phyloP scores from a whole-genome alignment of 768 basidiomycete genomes.

The Kwoniella europaea region DNA sequence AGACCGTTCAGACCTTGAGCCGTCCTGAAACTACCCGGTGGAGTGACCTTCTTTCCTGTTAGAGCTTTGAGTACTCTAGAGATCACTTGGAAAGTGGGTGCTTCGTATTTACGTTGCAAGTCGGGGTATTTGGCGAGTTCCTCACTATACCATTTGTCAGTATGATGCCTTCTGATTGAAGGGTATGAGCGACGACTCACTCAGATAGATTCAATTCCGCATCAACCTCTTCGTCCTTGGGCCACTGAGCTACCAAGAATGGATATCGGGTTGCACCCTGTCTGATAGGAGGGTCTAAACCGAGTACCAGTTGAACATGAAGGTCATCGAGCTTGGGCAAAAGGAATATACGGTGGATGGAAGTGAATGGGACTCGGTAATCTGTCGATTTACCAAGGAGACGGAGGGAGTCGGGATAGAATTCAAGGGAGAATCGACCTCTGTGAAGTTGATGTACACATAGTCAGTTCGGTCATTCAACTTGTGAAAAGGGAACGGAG shows the following conservation, averaged over 20 bases:
- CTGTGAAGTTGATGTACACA: constrained; percentile 58
- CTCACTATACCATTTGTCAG: constrained; percentile 46
- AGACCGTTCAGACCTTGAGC: constrained; percentile 90
- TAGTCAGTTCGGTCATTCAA: constrained; percentile 2
- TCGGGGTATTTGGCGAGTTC: constrained; percentile 67
- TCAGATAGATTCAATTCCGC: constrained; percentile 91
- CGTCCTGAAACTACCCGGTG: constrained; percentile 82
- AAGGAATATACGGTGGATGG: constrained; percentile 85
- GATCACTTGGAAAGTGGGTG: constrained; percentile 92
- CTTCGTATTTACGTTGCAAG: constrained; percentile 91
- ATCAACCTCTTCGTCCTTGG: constrained; percentile 94
- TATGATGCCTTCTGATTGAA: neutral
- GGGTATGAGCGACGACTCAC: constrained; percentile 62
- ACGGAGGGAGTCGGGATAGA: constrained; percentile 92
- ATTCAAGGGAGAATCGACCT: constrained; percentile 96
- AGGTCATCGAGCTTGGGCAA: constrained; percentile 91
- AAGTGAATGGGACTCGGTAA: constrained; percentile 91
- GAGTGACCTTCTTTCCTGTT: constrained; percentile 87
- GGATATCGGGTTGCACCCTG: constrained; percentile 98
- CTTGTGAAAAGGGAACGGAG: neutral
- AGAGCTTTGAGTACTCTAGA: constrained; percentile 90
- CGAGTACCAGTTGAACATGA: constrained; percentile 93
- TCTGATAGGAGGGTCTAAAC: constrained; percentile 87
- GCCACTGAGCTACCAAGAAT: constrained; percentile 97
- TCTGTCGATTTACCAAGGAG: constrained; percentile 99